A percentile compares a stretch with the other conserved stretches of the same genome.
Evolutionary conservation across 768 basidiomycete species (phyloP).

Genomic region (Mycena filopes): DNA sequence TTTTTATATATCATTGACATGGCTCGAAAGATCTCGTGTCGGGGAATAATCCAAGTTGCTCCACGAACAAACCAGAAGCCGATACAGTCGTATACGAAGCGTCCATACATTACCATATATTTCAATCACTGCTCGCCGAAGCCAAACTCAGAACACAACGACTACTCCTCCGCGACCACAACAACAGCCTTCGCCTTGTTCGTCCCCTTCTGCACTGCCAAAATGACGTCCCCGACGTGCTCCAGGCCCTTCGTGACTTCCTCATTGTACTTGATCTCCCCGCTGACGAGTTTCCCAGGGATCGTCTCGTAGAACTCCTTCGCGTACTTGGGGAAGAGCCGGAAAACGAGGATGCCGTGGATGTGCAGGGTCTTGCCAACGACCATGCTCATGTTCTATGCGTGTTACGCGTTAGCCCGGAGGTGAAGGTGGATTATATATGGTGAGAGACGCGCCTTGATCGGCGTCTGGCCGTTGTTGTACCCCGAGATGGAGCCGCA

Average conservation of each 20-base stretch:
- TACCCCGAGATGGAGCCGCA: slow-evolving; percentile 54
- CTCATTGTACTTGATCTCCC: slow-evolving; percentile 60
- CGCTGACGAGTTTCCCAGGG: slow-evolving; percentile 53
- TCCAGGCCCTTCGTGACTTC: slow-evolving; percentile 58
- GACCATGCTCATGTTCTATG: slow-evolving; percentile 51
- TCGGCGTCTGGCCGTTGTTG: slow-evolving; percentile 42
- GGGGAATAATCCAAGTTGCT: no score
- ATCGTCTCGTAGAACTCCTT: slow-evolving; percentile 55
- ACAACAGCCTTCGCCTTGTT: slow-evolving; percentile 42
- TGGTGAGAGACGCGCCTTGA: slow-evolving; percentile 37
- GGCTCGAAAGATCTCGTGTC: no score
- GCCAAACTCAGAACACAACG: no score
- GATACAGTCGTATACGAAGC: no score
- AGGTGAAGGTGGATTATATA: not conserved
- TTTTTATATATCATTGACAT: no score
- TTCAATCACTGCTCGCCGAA: no score
- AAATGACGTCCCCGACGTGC: slow-evolving; percentile 43
- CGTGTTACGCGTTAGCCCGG: not conserved
- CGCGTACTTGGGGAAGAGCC: slow-evolving; percentile 46
- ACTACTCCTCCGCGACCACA: slow-evolving; percentile 22
- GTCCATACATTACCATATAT: no score
- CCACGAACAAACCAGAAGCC: no score
- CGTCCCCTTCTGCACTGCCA: slow-evolving; percentile 39
- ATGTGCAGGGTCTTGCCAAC: slow-evolving; percentile 54
- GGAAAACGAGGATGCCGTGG: slow-evolving; percentile 51